Conservation (phyloP, 169 alveolate species). For the Cryptosporidium muris region DNA sequence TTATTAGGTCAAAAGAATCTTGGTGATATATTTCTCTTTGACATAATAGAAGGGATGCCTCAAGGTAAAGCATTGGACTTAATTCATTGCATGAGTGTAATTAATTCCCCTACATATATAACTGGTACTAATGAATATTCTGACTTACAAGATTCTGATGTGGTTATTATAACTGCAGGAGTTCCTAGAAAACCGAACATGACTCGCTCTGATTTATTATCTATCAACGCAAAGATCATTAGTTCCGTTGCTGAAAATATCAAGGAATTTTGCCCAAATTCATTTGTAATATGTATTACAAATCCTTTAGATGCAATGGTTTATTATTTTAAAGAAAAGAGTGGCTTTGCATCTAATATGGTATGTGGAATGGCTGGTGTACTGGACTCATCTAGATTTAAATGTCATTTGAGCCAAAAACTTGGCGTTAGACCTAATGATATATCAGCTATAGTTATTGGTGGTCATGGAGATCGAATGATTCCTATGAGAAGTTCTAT, state of each 20-base stretch:
- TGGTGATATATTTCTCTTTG: constrained; percentile 83
- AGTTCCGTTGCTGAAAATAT: constrained; percentile 84
- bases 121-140: constrained; percentile 79
- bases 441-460: constrained; percentile 82
- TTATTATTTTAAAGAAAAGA: constrained; percentile 77
- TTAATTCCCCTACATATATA: constrained; percentile 75
- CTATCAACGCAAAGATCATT: constrained; percentile 81
- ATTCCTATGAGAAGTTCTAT: constrained; percentile 80
- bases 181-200: constrained; percentile 83
- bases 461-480: constrained; percentile 90
- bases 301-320: constrained; percentile 88
- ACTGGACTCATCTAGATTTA: constrained; percentile 84
- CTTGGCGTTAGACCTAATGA: constrained; percentile 80
- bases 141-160: constrained; percentile 81
- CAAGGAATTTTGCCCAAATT: constrained; percentile 81
- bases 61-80: constrained; percentile 85
- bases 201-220: constrained; percentile 85
- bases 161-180: constrained; percentile 87
- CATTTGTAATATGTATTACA: constrained; percentile 85
- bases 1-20: constrained; percentile 81
- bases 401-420: constrained; percentile 79
- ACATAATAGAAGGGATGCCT: constrained; percentile 83
- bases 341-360: constrained; percentile 83
- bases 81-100: constrained; percentile 78
- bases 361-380: constrained; percentile 87